These are phyloP conservation scores for Talaromyces rugulosus DNA, from an alignment of 2,329 filamentous ascomycete genomes.

Conservation along the genomic window DNA sequence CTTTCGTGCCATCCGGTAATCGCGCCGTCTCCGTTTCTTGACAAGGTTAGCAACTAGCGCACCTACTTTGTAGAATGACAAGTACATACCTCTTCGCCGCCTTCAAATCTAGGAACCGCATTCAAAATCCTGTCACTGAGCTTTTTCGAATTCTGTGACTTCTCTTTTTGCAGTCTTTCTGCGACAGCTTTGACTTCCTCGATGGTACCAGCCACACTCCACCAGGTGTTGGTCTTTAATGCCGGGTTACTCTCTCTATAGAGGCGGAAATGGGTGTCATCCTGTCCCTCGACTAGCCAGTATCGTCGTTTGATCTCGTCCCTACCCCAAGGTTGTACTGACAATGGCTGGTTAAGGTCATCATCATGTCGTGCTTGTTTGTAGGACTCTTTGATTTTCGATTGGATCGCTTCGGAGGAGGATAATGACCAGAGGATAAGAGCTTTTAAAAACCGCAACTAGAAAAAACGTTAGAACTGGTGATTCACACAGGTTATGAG, in stretches of 20 bases:
- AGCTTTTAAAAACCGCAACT: slow-evolving; percentile 80
- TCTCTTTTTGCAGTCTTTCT: slow-evolving; percentile 74
- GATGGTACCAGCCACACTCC: slow-evolving; percentile 85
- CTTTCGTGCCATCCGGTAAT: slow-evolving; percentile 82
- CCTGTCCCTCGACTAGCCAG: slow-evolving; percentile 86
- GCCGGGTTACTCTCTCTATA: slow-evolving; percentile 90
- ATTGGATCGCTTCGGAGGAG: slow-evolving; percentile 77
- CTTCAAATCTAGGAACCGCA: slow-evolving; percentile 86
- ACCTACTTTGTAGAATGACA: not conserved
- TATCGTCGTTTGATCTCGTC: slow-evolving; percentile 91
- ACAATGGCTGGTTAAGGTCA: slow-evolving; percentile 77
- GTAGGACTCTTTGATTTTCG: slow-evolving; percentile 80
- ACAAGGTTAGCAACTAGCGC: not conserved
- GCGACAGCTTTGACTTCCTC: slow-evolving; percentile 75
- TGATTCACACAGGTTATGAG: slow-evolving; percentile 4
- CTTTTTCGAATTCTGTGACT: slow-evolving; percentile 72
- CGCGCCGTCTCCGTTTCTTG: slow-evolving; percentile 85
- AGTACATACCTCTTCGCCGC: slow-evolving; percentile 73
- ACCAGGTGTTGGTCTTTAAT: slow-evolving; percentile 76
- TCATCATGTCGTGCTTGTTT: slow-evolving; percentile 78
- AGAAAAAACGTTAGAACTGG: slow-evolving; percentile 10
- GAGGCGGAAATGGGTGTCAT: slow-evolving; percentile 89
- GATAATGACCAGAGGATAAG: slow-evolving; percentile 85
- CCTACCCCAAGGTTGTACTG: slow-evolving; percentile 84
- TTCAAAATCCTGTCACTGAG: slow-evolving; percentile 72